Percentiles rank a stretch among this genome's conserved stretches.
These are phyloP conservation scores for Volvox carteri DNA, from an alignment of 163 green algal genomes.

Conservation along the genomic window DNA sequence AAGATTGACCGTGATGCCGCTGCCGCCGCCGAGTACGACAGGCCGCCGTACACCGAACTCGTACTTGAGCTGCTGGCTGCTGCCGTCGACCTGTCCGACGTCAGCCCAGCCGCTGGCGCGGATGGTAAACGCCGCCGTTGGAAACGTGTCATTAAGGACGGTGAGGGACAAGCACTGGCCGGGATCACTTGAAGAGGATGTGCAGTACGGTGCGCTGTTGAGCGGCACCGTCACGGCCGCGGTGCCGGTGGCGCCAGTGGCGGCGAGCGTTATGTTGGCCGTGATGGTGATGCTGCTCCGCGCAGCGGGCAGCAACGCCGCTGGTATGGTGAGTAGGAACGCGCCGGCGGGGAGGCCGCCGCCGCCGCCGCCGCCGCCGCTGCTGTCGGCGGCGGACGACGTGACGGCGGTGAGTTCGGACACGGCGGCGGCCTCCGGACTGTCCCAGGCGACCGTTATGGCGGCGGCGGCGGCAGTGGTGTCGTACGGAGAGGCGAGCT, in stretches of 20 bases:
- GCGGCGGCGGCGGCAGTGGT: background rate
- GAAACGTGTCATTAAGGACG: background rate
- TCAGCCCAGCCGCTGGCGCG: constrained; percentile 18
- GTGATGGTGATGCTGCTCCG: background rate
- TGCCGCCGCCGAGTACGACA: background rate
- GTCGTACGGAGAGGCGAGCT: background rate
- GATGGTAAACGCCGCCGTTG: background rate
- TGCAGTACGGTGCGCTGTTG: constrained; percentile 34
- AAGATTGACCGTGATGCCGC: background rate
- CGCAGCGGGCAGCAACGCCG: background rate
- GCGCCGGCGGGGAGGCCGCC: constrained; percentile 2
- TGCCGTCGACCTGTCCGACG: background rate
- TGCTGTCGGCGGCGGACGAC: no score
- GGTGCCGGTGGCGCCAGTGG: background rate
- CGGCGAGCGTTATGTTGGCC: background rate
- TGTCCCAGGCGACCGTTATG: constrained; percentile 3
- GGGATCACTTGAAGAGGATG: background rate
- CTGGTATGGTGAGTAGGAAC: constrained; percentile 32
- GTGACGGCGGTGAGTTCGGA: background rate
- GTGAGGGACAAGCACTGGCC: background rate
- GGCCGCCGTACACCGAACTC: constrained; percentile 31
- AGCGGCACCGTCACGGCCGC: constrained; percentile 5
- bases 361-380: no score
- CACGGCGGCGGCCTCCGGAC: constrained; percentile 6
- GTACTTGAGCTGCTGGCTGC: constrained; percentile 30